These are phyloP conservation scores for Russula lepida DNA, from an alignment of 768 basidiomycete genomes.

Conservation along the genomic window DNA sequence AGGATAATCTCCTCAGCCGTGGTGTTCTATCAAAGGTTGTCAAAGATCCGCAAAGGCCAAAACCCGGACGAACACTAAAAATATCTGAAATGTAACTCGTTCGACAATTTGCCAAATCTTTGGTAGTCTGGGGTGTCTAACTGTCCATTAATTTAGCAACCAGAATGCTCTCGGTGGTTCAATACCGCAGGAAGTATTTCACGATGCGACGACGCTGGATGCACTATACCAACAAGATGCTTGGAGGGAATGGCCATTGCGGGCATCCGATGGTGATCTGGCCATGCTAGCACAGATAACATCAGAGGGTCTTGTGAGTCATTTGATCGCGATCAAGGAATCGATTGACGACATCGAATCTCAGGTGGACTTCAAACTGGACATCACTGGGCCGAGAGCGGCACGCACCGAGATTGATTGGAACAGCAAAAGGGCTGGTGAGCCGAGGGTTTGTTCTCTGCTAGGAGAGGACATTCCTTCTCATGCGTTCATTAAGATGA, in stretches of 20 bases:
- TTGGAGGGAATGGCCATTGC: constrained; percentile 73
- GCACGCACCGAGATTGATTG: constrained; percentile 57
- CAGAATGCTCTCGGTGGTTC: constrained; percentile 58
- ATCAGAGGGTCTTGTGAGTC: constrained; percentile 65
- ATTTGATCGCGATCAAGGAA: background rate
- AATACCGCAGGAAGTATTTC: constrained; percentile 54
- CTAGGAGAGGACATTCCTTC: background rate
- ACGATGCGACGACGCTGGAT: constrained; percentile 61
- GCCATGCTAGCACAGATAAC: constrained; percentile 70
- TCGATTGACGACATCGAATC: background rate
- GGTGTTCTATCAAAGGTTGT: constrained; percentile 60
- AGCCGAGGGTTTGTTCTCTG: constrained; percentile 14
- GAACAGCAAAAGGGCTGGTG: constrained; percentile 87
- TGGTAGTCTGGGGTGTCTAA: background rate
- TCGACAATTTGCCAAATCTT: background rate
- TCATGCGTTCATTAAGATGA: constrained; percentile 46
- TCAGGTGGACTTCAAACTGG: constrained; percentile 67
- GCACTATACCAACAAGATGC: constrained; percentile 42
- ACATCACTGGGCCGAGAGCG: constrained; percentile 50
- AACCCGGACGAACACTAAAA: constrained; percentile 66
- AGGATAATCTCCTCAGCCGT: constrained; percentile 50
- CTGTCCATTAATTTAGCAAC: constrained; percentile 39
- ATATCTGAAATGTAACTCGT: constrained; percentile 58
- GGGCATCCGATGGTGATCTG: constrained; percentile 73
- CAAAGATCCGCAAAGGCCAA: constrained; percentile 51